Conservation (phyloP, 2,329 filamentous ascomycete species). For the Alternaria hordeiaustralica region DNA sequence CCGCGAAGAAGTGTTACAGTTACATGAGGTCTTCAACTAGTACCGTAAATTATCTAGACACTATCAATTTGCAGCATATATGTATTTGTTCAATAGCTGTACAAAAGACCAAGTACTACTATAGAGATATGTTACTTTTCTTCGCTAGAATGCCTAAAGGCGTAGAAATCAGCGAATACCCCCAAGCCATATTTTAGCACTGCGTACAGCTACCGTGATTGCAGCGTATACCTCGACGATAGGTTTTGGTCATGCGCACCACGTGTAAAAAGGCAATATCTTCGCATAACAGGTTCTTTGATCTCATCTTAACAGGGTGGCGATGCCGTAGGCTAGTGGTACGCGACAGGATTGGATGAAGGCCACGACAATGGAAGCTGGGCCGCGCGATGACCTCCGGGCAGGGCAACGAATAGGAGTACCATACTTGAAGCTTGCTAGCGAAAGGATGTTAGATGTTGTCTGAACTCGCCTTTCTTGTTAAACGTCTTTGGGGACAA, state of each 20-base stretch:
- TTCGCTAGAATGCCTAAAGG: no score
- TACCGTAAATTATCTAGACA: neutral
- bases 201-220: no score
- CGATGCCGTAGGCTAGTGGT: neutral
- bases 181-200: no score
- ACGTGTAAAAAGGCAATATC: neutral
- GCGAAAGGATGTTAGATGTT: neutral
- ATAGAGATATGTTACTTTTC: no score
- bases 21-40: neutral
- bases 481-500: neutral
- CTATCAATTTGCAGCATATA: neutral
- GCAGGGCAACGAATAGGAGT: neutral
- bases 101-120: neutral
- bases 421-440: neutral
- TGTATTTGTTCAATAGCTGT: neutral
- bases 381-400: neutral
- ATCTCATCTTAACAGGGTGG: no score
- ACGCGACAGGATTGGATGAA: rapidly evolving
- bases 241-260: no score
- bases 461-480: neutral
- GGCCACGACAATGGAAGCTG: neutral
- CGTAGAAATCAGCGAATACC: no score
- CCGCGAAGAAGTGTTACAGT: neutral
- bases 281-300: neutral
- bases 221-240: no score